Conservation (phyloP, 2,329 filamentous ascomycete genomes). For the Pyricularia pennisetigena region DNA sequence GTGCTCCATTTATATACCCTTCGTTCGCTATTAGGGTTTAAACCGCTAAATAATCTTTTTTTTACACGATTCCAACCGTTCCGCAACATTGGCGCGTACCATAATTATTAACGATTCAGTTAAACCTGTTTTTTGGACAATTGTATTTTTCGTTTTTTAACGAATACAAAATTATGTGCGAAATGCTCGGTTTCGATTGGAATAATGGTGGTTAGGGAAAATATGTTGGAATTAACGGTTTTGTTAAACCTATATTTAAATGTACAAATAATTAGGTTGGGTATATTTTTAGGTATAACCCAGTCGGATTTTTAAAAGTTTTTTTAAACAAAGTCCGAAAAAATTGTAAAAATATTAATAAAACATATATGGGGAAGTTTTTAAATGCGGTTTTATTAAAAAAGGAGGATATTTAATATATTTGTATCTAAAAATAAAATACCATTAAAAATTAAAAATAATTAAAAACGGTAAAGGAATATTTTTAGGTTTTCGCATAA, state of each 20-base stretch:
- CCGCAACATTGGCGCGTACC: slow-evolving; percentile 8
- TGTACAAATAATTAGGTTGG: not conserved
- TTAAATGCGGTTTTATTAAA: too few relatives aligned
- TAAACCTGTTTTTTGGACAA: slow-evolving; percentile 60
- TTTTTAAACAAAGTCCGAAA: slow-evolving; percentile 18
- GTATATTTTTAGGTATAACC: not conserved
- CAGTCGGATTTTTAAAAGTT: slow-evolving; percentile 14
- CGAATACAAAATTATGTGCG: slow-evolving; percentile 44
- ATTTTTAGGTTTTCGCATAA: too few relatives aligned
- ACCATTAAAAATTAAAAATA: too few relatives aligned
- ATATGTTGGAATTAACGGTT: not conserved
- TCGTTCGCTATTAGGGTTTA: slow-evolving; percentile 24
- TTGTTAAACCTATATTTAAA: not conserved
- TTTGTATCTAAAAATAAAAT: too few relatives aligned
- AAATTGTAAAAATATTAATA: too few relatives aligned
- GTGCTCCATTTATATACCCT: slow-evolving; percentile 42
- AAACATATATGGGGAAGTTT: too few relatives aligned
- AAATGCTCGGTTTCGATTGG: slow-evolving; percentile 30
- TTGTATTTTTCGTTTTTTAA: slow-evolving; percentile 45
- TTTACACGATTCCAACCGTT: slow-evolving; percentile 28
- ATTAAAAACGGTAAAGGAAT: too few relatives aligned
- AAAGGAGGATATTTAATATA: too few relatives aligned
- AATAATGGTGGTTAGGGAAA: not conserved
- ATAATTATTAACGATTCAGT: slow-evolving; percentile 26
- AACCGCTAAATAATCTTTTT: slow-evolving; percentile 32